Evolutionary conservation across 1,139 yeast genomes (phyloP).

Genomic region (Scheffersomyces parashehatae): DNA sequence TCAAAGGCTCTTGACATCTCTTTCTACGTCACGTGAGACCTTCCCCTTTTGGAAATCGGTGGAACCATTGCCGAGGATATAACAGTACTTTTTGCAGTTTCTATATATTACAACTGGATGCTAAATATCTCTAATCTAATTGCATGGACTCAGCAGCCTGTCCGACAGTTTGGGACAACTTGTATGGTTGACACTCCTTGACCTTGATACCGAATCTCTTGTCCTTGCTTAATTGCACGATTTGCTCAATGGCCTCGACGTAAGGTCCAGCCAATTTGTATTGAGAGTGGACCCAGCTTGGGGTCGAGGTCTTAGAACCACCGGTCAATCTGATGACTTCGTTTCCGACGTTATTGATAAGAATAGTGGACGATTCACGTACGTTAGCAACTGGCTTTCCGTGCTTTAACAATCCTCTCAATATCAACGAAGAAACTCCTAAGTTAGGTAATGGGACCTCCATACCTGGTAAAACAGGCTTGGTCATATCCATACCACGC

Average conservation of each 20-base stretch:
- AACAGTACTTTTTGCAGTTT: no score
- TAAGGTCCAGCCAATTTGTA: conserved; percentile 51
- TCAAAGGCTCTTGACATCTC: no score
- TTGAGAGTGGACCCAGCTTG: conserved; percentile 86
- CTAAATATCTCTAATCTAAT: conserved; percentile 24
- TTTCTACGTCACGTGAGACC: no score
- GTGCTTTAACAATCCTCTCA: conserved; percentile 59
- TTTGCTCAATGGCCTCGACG: conserved; percentile 51
- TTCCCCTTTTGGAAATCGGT: no score
- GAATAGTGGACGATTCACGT: conserved; percentile 75
- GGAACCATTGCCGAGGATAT: no score
- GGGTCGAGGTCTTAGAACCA: conserved; percentile 62
- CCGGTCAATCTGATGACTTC: conserved; percentile 82
- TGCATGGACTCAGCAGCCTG: conserved; percentile 35
- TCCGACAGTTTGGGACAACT: conserved; percentile 23
- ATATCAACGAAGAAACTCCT: conserved; percentile 64
- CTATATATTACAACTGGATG: no score
- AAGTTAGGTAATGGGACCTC: conserved; percentile 72
- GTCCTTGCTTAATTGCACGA: conserved; percentile 62
- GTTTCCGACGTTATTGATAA: conserved; percentile 25
- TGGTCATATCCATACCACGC: conserved; percentile 63
- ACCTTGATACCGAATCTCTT: conserved; percentile 65
- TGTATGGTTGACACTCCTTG: conserved; percentile 61
- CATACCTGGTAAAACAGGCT: conserved; percentile 69
- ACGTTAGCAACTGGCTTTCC: conserved; percentile 59